phyloP scores from a whole-genome alignment of 2,329 filamentous ascomycete genomes.

The Juglanconis oblonga region DNA sequence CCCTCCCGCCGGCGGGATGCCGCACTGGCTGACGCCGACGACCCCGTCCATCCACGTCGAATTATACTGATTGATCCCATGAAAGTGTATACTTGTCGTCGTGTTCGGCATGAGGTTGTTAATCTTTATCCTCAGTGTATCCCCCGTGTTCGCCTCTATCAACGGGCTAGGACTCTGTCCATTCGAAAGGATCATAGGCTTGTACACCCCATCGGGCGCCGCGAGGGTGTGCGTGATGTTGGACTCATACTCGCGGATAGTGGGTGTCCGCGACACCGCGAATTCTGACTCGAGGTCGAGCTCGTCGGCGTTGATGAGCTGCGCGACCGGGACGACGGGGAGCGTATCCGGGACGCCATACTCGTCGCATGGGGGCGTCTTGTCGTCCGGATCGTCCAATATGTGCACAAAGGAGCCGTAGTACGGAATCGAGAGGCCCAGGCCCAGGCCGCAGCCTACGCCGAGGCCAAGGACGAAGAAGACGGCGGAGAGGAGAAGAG shows the following conservation, averaged over 20 bases:
- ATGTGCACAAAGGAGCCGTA: slow-evolving; percentile 4
- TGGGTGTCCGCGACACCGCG: slow-evolving; percentile 8
- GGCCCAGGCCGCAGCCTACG: slow-evolving; percentile 14
- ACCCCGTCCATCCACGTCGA: slow-evolving; percentile 67
- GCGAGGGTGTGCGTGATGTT: slow-evolving; percentile 30
- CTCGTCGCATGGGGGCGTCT: slow-evolving; percentile 16
- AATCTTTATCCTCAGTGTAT: slow-evolving; percentile 39
- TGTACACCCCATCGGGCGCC: slow-evolving; percentile 33
- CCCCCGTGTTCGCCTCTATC: slow-evolving; percentile 42
- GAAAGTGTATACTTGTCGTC: slow-evolving; percentile 62
- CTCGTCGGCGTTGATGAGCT: slow-evolving; percentile 17
- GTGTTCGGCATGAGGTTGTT: slow-evolving; percentile 34
- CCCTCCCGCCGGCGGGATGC: slow-evolving; percentile 49
- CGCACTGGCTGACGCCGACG: slow-evolving; percentile 58
- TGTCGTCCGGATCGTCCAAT: neutral
- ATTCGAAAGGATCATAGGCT: slow-evolving; percentile 38
- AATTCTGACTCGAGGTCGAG: slow-evolving; percentile 27
- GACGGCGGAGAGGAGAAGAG: slow-evolving; percentile 4
- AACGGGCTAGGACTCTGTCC: slow-evolving; percentile 41
- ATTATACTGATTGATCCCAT: slow-evolving; percentile 64
- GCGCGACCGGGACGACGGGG: slow-evolving; percentile 19
- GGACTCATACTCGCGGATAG: slow-evolving; percentile 30
- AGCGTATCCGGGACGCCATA: slow-evolving; percentile 24
- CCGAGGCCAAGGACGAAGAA: slow-evolving; percentile 16
- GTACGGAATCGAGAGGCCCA: slow-evolving; percentile 13